Base-by-base conservation (phyloP, 345 rosid species). In the Rhodomyrtus tomentosa region DNA sequence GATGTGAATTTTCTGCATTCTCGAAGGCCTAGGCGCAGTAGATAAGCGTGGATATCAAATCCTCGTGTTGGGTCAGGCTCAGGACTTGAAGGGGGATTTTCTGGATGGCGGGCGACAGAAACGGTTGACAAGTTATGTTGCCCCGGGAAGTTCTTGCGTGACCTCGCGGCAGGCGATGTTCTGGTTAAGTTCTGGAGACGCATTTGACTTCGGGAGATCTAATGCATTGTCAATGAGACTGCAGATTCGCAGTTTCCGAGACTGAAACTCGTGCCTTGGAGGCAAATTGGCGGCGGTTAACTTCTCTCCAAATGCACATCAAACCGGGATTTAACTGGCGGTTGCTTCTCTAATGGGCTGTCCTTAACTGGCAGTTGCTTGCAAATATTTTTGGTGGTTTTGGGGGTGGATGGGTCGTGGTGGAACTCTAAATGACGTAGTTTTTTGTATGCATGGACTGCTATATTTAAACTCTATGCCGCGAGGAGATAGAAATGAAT, bases 1-100 rank as follows among this genome's bases (percentile, higher is more conserved):
- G 92, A 84, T 73, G 87, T 91, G 74, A 90, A 20, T 82, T 80
- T 81, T 84, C 88, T 86, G 93, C 95, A 92, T 89, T 92, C 91
- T 83, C 82, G 87, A 10, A 90, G 82, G 84, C 97, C 93, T 7
- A 29, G 3, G 7, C 21, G 88, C 51, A 91, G 48, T 54, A 93
- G 92, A 81, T 32, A 32, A 15, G 86, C 82, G 74, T 89, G 87
- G 51, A 62, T 20, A 59, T 83, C 83, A 68, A 36, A 68, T 68
- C 45, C 79, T 36, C 45, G 45, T 68, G 20, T 36, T 36, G 79
- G 79, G 79, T 68, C 79, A 18, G 79, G 0, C 45, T 9, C 25
- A 68, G 45, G 79, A 68, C 12, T 68, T 21, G 79, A 68, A 68
- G 14, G 6, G 79, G 25, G 4, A 36, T 36, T 21, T 18, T 36